phyloP scores from a whole-genome alignment of 2,329 filamentous ascomycete genomes.

The Pyrenochaeta sp. region DNA sequence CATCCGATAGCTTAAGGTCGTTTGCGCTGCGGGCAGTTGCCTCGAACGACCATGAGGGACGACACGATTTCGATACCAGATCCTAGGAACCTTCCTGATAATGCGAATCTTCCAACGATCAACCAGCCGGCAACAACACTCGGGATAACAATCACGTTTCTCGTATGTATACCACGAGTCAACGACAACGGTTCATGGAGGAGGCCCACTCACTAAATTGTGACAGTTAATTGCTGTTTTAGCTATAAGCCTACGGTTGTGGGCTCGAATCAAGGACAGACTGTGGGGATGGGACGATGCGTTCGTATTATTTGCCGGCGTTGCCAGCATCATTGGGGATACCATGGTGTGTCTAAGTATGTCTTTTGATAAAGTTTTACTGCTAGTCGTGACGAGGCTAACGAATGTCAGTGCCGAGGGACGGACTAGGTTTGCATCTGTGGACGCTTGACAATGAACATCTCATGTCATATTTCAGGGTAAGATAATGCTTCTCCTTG shows the following conservation, averaged over 20 bases:
- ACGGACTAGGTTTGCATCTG: constrained; percentile 47
- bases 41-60: constrained; percentile 6
- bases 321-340: constrained; percentile 36
- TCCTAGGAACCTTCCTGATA: constrained; percentile 32
- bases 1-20: neutral
- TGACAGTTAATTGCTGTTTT: constrained; percentile 34
- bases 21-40: constrained; percentile 1
- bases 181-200: neutral
- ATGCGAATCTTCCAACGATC: constrained; percentile 37
- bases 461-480: constrained; percentile 40
- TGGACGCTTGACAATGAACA: constrained; percentile 28
- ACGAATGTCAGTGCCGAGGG: constrained; percentile 35
- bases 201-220: constrained; percentile 6
- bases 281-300: constrained; percentile 49
- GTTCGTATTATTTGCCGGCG: constrained; percentile 40
- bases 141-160: constrained; percentile 37
- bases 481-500: constrained; percentile 11
- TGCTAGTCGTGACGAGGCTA: neutral
- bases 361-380: constrained; percentile 5
- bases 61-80: neutral
- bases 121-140: constrained; percentile 43
- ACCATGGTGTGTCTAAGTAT: constrained; percentile 43
- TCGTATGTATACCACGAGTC: constrained; percentile 30
- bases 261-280: constrained; percentile 36
- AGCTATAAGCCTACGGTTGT: constrained; percentile 41